Percentiles rank a stretch among this genome's conserved stretches.
phyloP scores from a whole-genome alignment of 208 protist genomes.

The Acanthamoeba healyi region DNA sequence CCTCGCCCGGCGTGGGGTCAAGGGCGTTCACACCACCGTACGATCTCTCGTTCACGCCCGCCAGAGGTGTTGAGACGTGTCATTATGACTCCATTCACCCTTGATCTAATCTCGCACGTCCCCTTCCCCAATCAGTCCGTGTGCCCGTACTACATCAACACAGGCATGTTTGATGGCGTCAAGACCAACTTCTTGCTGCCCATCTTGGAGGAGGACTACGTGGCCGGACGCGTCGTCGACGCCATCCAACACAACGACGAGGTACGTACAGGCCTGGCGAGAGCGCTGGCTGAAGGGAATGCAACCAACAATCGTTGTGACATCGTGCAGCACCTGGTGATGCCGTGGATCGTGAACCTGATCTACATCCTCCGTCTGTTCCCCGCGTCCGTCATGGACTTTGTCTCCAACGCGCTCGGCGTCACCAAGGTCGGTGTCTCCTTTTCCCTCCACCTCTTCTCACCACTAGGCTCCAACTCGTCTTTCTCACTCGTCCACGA shows the following conservation, averaged over 20 bases:
- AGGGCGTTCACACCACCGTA: constrained; percentile 53
- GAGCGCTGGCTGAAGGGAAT: neutral
- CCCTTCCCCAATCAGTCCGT: neutral
- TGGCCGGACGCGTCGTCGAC: constrained; percentile 1
- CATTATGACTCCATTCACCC: too few species aligned
- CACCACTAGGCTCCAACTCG: neutral
- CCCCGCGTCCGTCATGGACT: constrained; percentile 33
- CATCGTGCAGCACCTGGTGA: constrained; percentile 15
- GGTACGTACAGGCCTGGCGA: neutral
- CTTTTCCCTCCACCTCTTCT: neutral
- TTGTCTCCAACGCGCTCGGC: neutral
- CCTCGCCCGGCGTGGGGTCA: neutral
- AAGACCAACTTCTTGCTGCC: constrained; percentile 55
- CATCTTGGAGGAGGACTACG: constrained; percentile 62
- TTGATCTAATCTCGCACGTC: too few species aligned
- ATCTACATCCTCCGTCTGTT: constrained; percentile 12
- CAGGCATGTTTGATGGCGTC: constrained; percentile 65
- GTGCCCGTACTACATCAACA: constrained; percentile 76
- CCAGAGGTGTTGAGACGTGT: too few species aligned
- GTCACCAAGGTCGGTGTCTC: constrained; percentile 17
- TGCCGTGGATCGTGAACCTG: constrained; percentile 41
- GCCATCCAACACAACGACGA: constrained; percentile 19
- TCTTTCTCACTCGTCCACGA: neutral
- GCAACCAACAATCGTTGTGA: too few species aligned
- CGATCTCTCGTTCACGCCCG: constrained; percentile 7